Base-by-base conservation (phyloP, 495 filamentous ascomycete species). In the Zalerion maritima region DNA sequence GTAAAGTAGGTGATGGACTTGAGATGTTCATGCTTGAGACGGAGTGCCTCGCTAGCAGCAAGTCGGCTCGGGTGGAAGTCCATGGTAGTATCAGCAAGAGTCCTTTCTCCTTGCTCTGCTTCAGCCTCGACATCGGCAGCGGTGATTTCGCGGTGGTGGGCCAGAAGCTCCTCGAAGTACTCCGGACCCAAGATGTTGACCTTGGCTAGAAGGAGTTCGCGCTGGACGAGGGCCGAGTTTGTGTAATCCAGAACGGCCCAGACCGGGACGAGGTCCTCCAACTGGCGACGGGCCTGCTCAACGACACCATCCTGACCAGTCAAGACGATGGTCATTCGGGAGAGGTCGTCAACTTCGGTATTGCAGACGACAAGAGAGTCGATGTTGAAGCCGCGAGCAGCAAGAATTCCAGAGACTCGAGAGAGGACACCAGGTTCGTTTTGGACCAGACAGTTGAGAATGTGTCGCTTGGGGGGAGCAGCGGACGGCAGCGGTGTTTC, bases 191-290 rank as follows among this genome's bases (percentile, higher is more conserved):
- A 62, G 28, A 89, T 91, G 40, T 83, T 87, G 54, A 97, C 67
- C 64, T 97, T 97, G 25, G 89, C 87, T n/a, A 97, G 71, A 13
- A 97, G 66, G 22, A 97, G 60, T 56, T 97, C 89, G 30, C 89
- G 76, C 62, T 97, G 89, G 14, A 97, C 86, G n/a, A 97, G 66
- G 15, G 89, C 82, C 1, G 89, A 73, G 20, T 71, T 64, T 18
- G 86, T 94, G 58, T 97, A 96, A 54, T 97, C 89, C 35, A 97
- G 61, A 10, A 97, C 89, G 18, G 89, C 89, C 89, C 89, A 97
- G 29, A 97, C 89, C 17, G 89, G 89, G 18, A 97, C 89, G 18
- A 97, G 64, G 46, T 97, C 89, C 46, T 96, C 89, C 10, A 97
- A 64, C 62, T 97, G 89, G 31, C 89, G 69, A 22, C 89, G 76